Percentiles rank a stretch among this genome's conserved stretches.
These are phyloP conservation scores for Pyrenopolyporus hunteri DNA, from an alignment of 495 filamentous ascomycete genomes.

Conservation along the genomic window DNA sequence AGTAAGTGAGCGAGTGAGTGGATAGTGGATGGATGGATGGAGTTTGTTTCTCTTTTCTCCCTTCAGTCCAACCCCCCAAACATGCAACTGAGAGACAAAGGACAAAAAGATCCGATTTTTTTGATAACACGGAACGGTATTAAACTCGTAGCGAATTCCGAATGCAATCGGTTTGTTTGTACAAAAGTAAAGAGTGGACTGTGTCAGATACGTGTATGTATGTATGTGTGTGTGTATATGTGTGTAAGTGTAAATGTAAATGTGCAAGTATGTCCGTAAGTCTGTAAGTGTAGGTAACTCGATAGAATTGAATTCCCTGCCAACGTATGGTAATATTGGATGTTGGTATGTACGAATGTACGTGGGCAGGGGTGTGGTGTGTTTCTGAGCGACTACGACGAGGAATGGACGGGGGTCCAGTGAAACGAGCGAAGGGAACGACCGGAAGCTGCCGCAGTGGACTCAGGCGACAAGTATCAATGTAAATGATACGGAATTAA, in stretches of 20 bases:
- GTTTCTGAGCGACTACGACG: conserved; percentile 20
- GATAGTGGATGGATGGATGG: background rate
- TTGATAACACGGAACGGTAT: conserved; percentile 6
- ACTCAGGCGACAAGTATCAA: background rate
- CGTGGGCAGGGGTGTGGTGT: conserved; percentile 18
- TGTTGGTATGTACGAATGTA: background rate
- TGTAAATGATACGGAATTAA: conserved; percentile 10
- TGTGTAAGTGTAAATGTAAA: background rate
- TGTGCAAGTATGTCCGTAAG: background rate
- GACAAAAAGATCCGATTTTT: conserved; percentile 1
- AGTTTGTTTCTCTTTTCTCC: background rate
- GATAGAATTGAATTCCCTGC: too few species aligned
- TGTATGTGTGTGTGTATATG: background rate
- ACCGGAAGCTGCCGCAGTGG: conserved; percentile 26
- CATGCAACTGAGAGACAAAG: conserved; percentile 14
- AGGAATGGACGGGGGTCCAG: conserved; percentile 18
- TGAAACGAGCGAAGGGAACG: conserved; percentile 36
- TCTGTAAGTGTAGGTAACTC: background rate
- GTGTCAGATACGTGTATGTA: background rate
- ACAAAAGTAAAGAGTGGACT: conserved; percentile 3
- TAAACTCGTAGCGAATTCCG: conserved; percentile 17
- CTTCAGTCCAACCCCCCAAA: conserved; percentile 7
- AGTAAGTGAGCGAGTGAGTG: background rate
- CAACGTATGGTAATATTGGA: too few species aligned
- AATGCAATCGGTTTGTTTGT: conserved; percentile 35